Evolutionary conservation across 441 rosid genomes (phyloP).

Genomic region (Euphorbia neoarborescens): DNA sequence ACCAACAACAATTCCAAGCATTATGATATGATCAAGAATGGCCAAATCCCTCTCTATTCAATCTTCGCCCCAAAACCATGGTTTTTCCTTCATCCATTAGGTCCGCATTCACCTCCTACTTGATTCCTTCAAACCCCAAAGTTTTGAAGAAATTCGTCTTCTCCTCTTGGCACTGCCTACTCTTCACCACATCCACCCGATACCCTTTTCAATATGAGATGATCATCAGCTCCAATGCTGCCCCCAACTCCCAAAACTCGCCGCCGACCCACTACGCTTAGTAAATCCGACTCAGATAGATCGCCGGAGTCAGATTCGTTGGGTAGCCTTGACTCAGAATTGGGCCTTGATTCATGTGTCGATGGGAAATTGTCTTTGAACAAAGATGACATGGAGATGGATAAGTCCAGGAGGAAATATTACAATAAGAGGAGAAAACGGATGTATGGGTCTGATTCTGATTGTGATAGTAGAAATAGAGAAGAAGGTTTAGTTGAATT

Average conservation of each 20-base stretch:
- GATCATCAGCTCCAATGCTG: constrained; percentile 61
- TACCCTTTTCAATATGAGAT: constrained; percentile 79
- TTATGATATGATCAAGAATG: constrained; percentile 16
- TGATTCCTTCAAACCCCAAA: constrained; percentile 25
- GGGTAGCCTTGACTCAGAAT: constrained; percentile 29
- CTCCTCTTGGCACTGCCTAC: constrained; percentile 21
- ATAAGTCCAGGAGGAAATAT: constrained; percentile 77
- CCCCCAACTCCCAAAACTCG: constrained; percentile 37
- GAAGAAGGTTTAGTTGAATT: constrained; percentile 77
- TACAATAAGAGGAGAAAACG: constrained; percentile 72
- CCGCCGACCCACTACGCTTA: constrained; percentile 29
- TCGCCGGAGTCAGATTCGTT: constrained; percentile 29
- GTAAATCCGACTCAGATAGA: constrained; percentile 22
- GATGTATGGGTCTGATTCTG: constrained; percentile 86
- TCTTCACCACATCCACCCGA: constrained; percentile 57
- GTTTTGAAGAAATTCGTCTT: constrained; percentile 19
- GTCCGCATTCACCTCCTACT: constrained; percentile 9
- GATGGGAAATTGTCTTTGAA: constrained; percentile 55
- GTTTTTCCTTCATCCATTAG: constrained; percentile 13
- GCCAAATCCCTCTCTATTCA: constrained; percentile 30
- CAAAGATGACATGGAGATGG: constrained; percentile 44
- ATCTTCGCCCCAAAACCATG: constrained; percentile 29
- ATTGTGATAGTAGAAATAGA: constrained; percentile 46
- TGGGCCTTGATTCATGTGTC: constrained; percentile 68
- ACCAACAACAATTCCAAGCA: neutral